Evolutionary conservation across 305 asterid species (phyloP).

Genomic region (Fraxinus sp.): DNA sequence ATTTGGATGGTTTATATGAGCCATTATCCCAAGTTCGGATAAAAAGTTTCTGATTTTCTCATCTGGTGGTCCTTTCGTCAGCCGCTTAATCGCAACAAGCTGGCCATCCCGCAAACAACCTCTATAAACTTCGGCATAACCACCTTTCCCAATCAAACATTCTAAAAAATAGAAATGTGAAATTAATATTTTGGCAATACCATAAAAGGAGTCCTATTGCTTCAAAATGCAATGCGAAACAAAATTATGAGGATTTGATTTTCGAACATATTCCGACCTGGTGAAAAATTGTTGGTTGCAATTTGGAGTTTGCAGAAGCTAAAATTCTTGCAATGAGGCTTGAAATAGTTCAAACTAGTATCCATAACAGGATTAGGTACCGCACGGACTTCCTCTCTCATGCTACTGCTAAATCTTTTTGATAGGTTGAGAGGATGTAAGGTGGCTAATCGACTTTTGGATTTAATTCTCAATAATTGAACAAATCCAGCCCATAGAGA

Average conservation of each 20-base stretch:
- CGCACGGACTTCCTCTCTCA: conserved; percentile 50
- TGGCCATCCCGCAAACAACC: conserved; percentile 66
- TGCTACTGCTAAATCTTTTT: conserved; percentile 56
- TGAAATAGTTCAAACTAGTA: conserved; percentile 53
- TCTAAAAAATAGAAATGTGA: conserved; percentile 28
- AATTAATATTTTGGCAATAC: background rate
- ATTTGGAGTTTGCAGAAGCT: conserved; percentile 61
- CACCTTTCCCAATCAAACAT: conserved; percentile 84
- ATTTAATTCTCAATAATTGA: conserved; percentile 47
- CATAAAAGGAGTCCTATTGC: background rate
- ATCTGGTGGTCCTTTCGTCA: conserved; percentile 57
- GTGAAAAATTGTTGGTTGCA: conserved; percentile 70
- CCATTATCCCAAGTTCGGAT: conserved; percentile 93
- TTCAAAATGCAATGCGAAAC: background rate
- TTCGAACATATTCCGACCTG: conserved; percentile 43
- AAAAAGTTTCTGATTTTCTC: conserved; percentile 70
- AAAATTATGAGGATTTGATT: background rate
- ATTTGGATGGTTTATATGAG: conserved; percentile 87
- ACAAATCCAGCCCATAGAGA: conserved; percentile 58
- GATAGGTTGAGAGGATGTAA: conserved; percentile 54
- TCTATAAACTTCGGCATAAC: conserved; percentile 87
- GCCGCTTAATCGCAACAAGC: conserved; percentile 76
- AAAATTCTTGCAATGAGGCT: conserved; percentile 81
- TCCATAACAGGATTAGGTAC: conserved; percentile 39
- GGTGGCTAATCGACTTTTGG: conserved; percentile 49